phyloP scores from a whole-genome alignment of 352 stramenopile genomes.

The Phytopythium delawarense region DNA sequence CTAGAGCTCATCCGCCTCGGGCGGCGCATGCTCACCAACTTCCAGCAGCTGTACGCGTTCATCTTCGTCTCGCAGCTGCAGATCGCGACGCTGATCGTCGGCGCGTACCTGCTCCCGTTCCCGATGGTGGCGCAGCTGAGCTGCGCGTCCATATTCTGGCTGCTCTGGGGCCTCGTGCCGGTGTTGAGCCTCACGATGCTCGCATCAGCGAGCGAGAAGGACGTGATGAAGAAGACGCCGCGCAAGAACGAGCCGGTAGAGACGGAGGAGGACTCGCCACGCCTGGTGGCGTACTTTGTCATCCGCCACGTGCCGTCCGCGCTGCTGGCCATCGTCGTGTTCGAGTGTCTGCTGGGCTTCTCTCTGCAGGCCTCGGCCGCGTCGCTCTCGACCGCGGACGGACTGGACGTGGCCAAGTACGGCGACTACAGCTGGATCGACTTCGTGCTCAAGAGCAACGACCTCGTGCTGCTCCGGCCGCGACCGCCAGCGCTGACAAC shows the following conservation, averaged over 20 bases:
- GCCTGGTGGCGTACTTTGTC: slow-evolving; percentile 66
- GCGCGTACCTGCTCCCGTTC: slow-evolving; percentile 68
- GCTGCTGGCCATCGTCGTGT: slow-evolving; percentile 52
- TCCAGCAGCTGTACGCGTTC: slow-evolving; percentile 76
- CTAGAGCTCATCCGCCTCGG: slow-evolving; percentile 81
- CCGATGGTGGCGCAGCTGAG: slow-evolving; percentile 70
- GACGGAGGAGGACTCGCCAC: slow-evolving; percentile 50
- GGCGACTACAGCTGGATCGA: slow-evolving; percentile 49
- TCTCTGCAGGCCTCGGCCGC: slow-evolving; percentile 40
- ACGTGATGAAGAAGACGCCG: slow-evolving; percentile 81
- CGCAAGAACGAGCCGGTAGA: slow-evolving; percentile 80
- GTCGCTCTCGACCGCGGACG: background rate
- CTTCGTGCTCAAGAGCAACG: slow-evolving; percentile 46
- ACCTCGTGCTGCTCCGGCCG: slow-evolving; percentile 39
- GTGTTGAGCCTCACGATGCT: slow-evolving; percentile 76
- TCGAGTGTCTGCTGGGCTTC: slow-evolving; percentile 66
- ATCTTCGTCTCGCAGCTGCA: slow-evolving; percentile 85
- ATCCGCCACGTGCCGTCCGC: slow-evolving; percentile 62
- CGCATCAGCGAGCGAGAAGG: slow-evolving; percentile 57
- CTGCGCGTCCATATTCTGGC: slow-evolving; percentile 77
- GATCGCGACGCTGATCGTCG: slow-evolving; percentile 67
- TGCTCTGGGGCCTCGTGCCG: slow-evolving; percentile 78
- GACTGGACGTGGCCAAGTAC: slow-evolving; percentile 18
- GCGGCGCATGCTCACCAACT: slow-evolving; percentile 79
- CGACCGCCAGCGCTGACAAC: slow-evolving; percentile 41